Conservation (phyloP, 371 early-diverging fungal genomes). For the Actinomucor elegans region DNA sequence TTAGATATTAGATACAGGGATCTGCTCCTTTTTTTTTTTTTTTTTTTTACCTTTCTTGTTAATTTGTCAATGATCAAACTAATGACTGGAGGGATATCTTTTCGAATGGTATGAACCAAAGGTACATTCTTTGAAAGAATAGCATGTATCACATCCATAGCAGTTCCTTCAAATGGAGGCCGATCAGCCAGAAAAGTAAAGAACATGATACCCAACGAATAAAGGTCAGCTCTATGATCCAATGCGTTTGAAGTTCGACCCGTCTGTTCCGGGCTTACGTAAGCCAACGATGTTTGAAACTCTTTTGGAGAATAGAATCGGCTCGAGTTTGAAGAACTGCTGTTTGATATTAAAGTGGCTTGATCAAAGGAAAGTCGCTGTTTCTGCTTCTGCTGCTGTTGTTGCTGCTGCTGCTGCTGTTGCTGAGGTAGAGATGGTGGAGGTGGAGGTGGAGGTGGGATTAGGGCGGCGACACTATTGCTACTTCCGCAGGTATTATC, state of each 20-base stretch:
- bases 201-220: constrained; percentile 55
- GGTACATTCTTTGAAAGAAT: constrained; percentile 53
- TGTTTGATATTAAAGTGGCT: neutral
- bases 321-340: neutral
- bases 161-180: constrained; percentile 49
- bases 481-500: neutral
- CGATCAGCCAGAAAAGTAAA: constrained; percentile 50
- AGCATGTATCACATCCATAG: constrained; percentile 53
- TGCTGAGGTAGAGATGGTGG: neutral
- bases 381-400: neutral
- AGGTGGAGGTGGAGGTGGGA: constrained; percentile 6
- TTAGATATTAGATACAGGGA: too few relatives aligned
- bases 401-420: neutral
- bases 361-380: neutral
- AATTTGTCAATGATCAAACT: constrained; percentile 57
- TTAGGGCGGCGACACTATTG: neutral
- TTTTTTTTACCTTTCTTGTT: constrained; percentile 56
- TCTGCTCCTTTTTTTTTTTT: too few relatives aligned
- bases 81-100: constrained; percentile 53
- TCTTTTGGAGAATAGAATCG: constrained; percentile 27
- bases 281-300: constrained; percentile 33
- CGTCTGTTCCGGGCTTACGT: constrained; percentile 55
- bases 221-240: constrained; percentile 59
- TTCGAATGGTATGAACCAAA: constrained; percentile 41
- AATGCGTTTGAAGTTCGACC: constrained; percentile 57